Evolutionary conservation across 2,329 filamentous ascomycete species (phyloP).

Genomic region (Niveomyces coronatus): DNA sequence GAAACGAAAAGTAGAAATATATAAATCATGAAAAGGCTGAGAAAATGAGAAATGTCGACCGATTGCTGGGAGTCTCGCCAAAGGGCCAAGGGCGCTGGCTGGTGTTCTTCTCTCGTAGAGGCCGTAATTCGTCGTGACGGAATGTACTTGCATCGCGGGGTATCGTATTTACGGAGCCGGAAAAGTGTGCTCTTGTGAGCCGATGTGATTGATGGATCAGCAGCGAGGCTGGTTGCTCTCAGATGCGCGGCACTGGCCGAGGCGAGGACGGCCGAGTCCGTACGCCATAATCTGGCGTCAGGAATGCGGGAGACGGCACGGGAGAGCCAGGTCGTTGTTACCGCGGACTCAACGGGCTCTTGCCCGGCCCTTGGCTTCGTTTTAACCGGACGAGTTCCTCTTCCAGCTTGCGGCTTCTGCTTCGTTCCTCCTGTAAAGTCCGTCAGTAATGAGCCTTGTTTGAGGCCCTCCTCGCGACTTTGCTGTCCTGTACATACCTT

Average conservation of each 20-base stretch:
- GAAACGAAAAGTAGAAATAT: too few species aligned
- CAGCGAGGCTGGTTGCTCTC: neutral
- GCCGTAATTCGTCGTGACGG: too few species aligned
- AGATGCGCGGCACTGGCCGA: neutral
- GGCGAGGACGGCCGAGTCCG: neutral
- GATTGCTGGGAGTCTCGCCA: too few species aligned
- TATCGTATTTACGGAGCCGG: too few species aligned
- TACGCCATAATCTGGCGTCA: constrained; percentile 5
- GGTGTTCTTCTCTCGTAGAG: too few species aligned
- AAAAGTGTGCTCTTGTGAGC: too few species aligned
- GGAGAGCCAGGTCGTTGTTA: constrained; percentile 11
- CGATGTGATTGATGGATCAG: too few species aligned
- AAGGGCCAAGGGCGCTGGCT: too few species aligned
- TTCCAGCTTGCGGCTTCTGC: constrained; percentile 36
- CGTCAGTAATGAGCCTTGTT: constrained; percentile 17
- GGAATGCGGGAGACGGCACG: constrained; percentile 5
- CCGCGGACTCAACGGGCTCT: constrained; percentile 32
- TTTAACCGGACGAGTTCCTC: constrained; percentile 38
- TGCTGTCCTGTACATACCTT: constrained; percentile 26
- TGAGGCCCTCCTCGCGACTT: neutral
- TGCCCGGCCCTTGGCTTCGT: constrained; percentile 31
- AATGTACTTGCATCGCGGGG: too few species aligned
- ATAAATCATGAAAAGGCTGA: too few species aligned
- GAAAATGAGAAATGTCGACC: too few species aligned
- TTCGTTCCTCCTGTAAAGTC: constrained; percentile 37